Evolutionary conservation across 2,329 filamentous ascomycete species (phyloP), one percentile per base, ranked within the genome.

Genomic region (Didymella lethalis): DNA sequence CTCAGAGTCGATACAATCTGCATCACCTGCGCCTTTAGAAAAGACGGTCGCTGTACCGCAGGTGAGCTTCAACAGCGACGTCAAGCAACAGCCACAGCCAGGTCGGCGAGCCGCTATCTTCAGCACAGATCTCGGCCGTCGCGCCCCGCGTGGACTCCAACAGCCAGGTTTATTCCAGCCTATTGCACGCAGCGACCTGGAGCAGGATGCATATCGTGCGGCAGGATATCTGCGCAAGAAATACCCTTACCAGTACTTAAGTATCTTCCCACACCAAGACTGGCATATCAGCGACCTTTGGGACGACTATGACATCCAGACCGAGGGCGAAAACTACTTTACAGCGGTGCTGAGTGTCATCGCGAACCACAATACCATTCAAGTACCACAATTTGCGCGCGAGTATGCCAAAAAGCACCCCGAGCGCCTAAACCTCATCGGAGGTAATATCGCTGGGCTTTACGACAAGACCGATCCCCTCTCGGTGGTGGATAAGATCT

Each of bases 231-330:
- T 67, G 68, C 65, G 63, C 25, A 31, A 57, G 2, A 67, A 69
- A 38, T 72, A 65, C 56, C 71, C 68, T 38, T 49, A 58, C 14
- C 59, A 69, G 20, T 75, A 68, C 47, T 57, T 65, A 28, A 64
- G 64, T 48, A 70, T 76, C 48, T 72, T 75, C 36, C 71, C 73
- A 4, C 48, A 59, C 7, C 50, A 61, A 40, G 63, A 62, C 7
- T 75, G 66, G 65, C 55, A 47, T 7, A 69, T 76, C 10, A 31
- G 64, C 29, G 75, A 78, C 50, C 65, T 77, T 8, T 78, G 73
- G 70, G 75, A 77, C 45, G 57, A 60, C 8, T 44, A 61, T 56
- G 75, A 77, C 36, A 71, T 77, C 23, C 66, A 74, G 32, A n/a
- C 73, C 8, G 69, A 77, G n/a, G 61, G 63, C 2, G 57, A 63